Base-by-base conservation (phyloP, 352 stramenopile species). In the Pythium dissimile region DNA sequence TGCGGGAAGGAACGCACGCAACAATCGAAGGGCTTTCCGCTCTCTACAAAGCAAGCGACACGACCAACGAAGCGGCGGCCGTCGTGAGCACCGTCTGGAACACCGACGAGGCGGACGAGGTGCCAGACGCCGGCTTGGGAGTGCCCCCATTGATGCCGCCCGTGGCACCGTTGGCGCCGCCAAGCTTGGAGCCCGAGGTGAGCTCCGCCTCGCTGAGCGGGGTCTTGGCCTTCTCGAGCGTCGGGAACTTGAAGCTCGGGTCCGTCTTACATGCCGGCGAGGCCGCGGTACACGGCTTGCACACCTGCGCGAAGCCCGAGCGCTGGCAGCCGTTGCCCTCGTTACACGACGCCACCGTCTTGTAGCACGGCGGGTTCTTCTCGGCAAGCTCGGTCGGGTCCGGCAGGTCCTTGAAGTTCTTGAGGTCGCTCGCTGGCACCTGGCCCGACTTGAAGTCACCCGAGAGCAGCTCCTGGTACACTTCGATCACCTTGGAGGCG, bases 251-350 rank as follows among this genome's bases (percentile, higher is more conserved):
- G 57, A 81, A 89, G n/a, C 32, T 68, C 13, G 67, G 57, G 60
- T 76, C 77, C 11, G 64, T 60, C 32, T 73, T 82, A 27, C 59
- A 62, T 49, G 65, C 81, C 8, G 59, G 38, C 38, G 80, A 73
- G 18, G 34, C 60, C 0, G 57, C 58, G 2, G 67, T 59, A 60
- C 84, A 94, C 23, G 56, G 49, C 13, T 64, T 84, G 58, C 83
- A 92, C n/a, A 92, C 15, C 62, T 92, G 83, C 30, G 76, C 82
- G 75, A 88, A 89, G 11, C 73, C 71, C 1, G 70, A 68, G 42
- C 83, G 83, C 66, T 86, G 78, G 64, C 83, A 92, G 46, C 80
- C 80, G 23, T 62, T 73, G 32, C 69, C 72, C 12, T 55, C 71
- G 16, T 74, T 74, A 42, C 82, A 91, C 9, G 61, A 56, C 15